A percentile compares a stretch with the other conserved stretches of the same genome.
Conservation (phyloP, 2,329 filamentous ascomycete genomes). For the Fusarium domesticum region DNA sequence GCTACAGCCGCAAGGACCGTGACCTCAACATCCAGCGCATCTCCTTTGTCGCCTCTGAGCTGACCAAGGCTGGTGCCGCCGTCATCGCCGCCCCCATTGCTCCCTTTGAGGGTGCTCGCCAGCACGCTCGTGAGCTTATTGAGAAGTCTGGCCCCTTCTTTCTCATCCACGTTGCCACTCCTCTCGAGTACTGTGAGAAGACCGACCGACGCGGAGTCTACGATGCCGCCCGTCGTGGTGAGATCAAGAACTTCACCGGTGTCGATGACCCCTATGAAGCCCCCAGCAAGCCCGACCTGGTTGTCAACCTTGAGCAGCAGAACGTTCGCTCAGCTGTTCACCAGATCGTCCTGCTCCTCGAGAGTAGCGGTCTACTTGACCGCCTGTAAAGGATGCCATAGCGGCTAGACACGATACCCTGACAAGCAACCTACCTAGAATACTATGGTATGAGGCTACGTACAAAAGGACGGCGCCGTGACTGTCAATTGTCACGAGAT, state of each 20-base stretch:
- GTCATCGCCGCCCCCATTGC: slow-evolving; percentile 97
- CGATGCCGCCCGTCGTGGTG: slow-evolving; percentile 73
- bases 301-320: slow-evolving; percentile 81
- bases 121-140: slow-evolving; percentile 77
- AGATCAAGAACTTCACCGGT: slow-evolving; percentile 98
- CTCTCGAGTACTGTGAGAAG: slow-evolving; percentile 89
- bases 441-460: slow-evolving; percentile 5
- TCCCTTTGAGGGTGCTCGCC: slow-evolving; percentile 76
- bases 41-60: slow-evolving; percentile 90
- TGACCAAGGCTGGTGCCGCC: slow-evolving; percentile 87
- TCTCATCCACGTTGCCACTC: slow-evolving; percentile 90
- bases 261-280: slow-evolving; percentile 96
- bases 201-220: slow-evolving; percentile 94
- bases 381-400: slow-evolving; percentile 43
- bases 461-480: slow-evolving; percentile 6
- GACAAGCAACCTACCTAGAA: slow-evolving; percentile 4
- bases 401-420: slow-evolving; percentile 18
- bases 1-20: slow-evolving; percentile 90
- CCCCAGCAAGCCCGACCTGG: slow-evolving; percentile 76
- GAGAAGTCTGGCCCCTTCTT: slow-evolving; percentile 90
- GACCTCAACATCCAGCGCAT: slow-evolving; percentile 95
- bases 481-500: background rate
- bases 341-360: slow-evolving; percentile 90
- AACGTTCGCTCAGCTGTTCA: slow-evolving; percentile 91
- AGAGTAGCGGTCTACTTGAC: slow-evolving; percentile 86